Percentiles rank a stretch among this genome's conserved stretches.
Evolutionary conservation across 495 filamentous ascomycete genomes (phyloP).

Genomic region (Halenospora varia): DNA sequence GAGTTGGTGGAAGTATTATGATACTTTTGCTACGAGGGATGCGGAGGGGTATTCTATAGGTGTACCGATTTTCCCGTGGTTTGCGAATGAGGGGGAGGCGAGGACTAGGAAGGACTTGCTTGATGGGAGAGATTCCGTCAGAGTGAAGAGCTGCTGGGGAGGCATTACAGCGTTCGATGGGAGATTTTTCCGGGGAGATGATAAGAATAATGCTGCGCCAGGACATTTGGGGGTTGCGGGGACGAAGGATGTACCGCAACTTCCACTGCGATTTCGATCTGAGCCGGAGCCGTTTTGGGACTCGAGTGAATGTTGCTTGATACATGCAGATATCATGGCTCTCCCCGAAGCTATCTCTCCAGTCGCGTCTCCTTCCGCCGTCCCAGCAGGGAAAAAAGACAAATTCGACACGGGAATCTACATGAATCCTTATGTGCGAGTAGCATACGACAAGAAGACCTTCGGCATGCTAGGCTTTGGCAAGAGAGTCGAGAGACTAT

Average conservation of each 20-base stretch:
- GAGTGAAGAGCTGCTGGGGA: slow-evolving; percentile 76
- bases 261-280: slow-evolving; percentile 58
- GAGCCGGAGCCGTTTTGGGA: slow-evolving; percentile 64
- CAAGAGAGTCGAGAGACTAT: slow-evolving; percentile 56
- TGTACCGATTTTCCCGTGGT: slow-evolving; percentile 73
- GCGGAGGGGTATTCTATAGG: slow-evolving; percentile 66
- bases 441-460: slow-evolving; percentile 57
- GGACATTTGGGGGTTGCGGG: background rate
- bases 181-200: slow-evolving; percentile 46
- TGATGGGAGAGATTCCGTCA: slow-evolving; percentile 59
- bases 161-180: slow-evolving; percentile 80
- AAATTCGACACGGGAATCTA: slow-evolving; percentile 53
- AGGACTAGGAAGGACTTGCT: slow-evolving; percentile 58
- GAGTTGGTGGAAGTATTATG: slow-evolving; percentile 75
- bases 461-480: slow-evolving; percentile 50
- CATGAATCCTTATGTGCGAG: slow-evolving; percentile 69
- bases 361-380: background rate
- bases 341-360: slow-evolving; percentile 20
- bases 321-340: slow-evolving; percentile 65
- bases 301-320: slow-evolving; percentile 74
- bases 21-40: slow-evolving; percentile 76
- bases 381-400: slow-evolving; percentile 25
- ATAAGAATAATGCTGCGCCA: slow-evolving; percentile 17
- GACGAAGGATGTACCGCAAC: background rate
- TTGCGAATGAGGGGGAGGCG: slow-evolving; percentile 52